Base-by-base conservation (phyloP, 2,329 filamentous ascomycete species). In the Hymenoscyphus salicellus region DNA sequence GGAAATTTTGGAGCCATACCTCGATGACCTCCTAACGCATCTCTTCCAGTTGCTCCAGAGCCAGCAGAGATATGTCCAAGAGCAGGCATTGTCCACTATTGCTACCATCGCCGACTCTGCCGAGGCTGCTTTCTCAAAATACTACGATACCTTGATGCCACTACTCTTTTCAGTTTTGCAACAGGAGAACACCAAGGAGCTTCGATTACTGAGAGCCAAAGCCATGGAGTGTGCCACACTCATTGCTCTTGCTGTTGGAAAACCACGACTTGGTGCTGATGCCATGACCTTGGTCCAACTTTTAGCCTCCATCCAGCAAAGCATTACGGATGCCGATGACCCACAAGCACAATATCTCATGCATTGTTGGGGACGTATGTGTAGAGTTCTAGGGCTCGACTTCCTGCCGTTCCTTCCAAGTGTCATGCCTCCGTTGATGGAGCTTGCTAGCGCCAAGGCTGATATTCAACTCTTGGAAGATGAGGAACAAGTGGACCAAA, bases 331-430 rank as follows among this genome's bases (percentile, higher is more conserved):
- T 73, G 80, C 93, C 1, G 95, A 99, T 72, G 95, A 99, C 75
- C 95, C 95, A 46, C 95, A 99, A 78, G 91, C 93, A 17, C 94
- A 96, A 73, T 99, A 99, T 77, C 84, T 99, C 41, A 91, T 99
- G 79, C 95, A 99, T 82, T 99, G 95, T 81, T 99, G 95, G 95
- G 95, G 95, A 61, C 89, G 95, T 58, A 99, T 99, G 95, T 98
- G 94, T 79, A 89, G 95, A 70, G 94, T 99, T 33, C 85, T 99
- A 68, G 93, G 91, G 23, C 81, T 86, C 58, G 93, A 97, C 72
- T 99, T 99, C 78, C 83, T 98, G 14, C 93, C 93, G 17, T 99
- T 96, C 82, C 83, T 99, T 62, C 88, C 89, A 43, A 93, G 88
- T 59, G 95, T 99, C 68, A 98, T 99, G 88, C 94, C 94, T 6